Evolutionary conservation across 495 filamentous ascomycete species (phyloP), one percentile per base, ranked within the genome.

Genomic region (Penicillium simplicissimum): DNA sequence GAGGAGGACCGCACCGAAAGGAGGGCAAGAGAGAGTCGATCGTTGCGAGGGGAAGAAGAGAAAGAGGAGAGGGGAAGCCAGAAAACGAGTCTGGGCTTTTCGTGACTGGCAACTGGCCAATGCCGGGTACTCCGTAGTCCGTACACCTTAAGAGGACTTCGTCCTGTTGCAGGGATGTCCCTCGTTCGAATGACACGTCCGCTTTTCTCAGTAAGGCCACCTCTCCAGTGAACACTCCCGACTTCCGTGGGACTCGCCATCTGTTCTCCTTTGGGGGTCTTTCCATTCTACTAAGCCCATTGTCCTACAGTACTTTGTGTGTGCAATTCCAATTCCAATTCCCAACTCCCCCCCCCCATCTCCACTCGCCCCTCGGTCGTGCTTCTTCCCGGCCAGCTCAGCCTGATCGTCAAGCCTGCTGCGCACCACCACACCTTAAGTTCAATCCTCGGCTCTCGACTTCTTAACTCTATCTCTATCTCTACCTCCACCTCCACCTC

Each of bases 41-140:
- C 4, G 38, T 43, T 14, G 38, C 13, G 40, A 36, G 52, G 51
- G n/a, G 15, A 36, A 42, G 56, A 25, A 33, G 45, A 59, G 53
- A 47, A 34, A 45, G 51, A 42, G 38, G 35, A 53, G 58, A 35
- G 23, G 25, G 23, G 33, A n/a, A 17, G 43, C 1, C 38, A 49
- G 9, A 25, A n/a, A 40, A 53, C 31, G 25, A 35, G 28, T 3
- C 5, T 10, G 19, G 43, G 48, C 10, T 48, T 23, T 48, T 48
- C 7, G 13, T 1, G 15, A 38, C 37, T 38, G 37, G 37, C 37
- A 38, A 38, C 37, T 38, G 37, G 37, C 37, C 37, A 38, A 17
- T 10, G 1, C 40, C n/a, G n/a, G n/a, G n/a, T 17, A 28, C 25
- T 28, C 25, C 4, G 25, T 28, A n/a, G n/a, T n/a, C n/a, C n/a